A percentile compares a stretch with the other conserved stretches of the same genome.
Evolutionary conservation across 2,329 filamentous ascomycete genomes (phyloP).

Genomic region (Periconia sp.): DNA sequence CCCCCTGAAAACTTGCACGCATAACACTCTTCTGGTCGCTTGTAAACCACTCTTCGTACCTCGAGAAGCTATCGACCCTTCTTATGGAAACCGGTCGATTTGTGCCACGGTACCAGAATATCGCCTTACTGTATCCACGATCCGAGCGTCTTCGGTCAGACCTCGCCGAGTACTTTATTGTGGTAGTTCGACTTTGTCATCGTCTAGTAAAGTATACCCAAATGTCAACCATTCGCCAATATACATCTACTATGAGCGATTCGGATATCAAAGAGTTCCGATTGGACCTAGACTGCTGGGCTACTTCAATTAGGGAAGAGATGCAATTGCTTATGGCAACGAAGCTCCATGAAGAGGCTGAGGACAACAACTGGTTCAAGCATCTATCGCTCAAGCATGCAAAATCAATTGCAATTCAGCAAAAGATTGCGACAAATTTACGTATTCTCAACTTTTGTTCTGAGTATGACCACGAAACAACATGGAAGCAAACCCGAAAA

Average conservation of each 20-base stretch:
- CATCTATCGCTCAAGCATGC: background rate
- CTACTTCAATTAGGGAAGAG: constrained; percentile 46
- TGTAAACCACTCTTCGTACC: constrained; percentile 38
- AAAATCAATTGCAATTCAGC: background rate
- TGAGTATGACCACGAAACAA: constrained; percentile 46
- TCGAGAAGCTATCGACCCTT: constrained; percentile 49
- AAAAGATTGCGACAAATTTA: constrained; percentile 23
- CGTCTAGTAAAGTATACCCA: constrained; percentile 39
- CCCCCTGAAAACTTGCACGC: too few relatives aligned
- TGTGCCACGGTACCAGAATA: constrained; percentile 48
- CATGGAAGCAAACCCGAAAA: constrained; percentile 53
- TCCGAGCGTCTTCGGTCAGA: constrained; percentile 45
- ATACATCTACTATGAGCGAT: constrained; percentile 39
- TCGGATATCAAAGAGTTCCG: constrained; percentile 39
- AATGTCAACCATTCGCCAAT: constrained; percentile 40
- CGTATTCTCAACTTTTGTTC: constrained; percentile 50
- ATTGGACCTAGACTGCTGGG: constrained; percentile 43
- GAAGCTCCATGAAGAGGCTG: constrained; percentile 34
- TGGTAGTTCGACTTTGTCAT: constrained; percentile 50
- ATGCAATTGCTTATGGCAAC: too few relatives aligned
- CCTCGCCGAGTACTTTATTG: constrained; percentile 51
- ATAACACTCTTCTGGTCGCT: too few relatives aligned
- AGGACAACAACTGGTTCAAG: constrained; percentile 25
- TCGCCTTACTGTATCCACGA: constrained; percentile 48
- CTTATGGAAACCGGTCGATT: constrained; percentile 51